A percentile compares a stretch with the other conserved stretches of the same genome.
These are phyloP conservation scores for Yamadazyma tumulicola DNA, from an alignment of 805 yeast genomes.

Conservation along the genomic window DNA sequence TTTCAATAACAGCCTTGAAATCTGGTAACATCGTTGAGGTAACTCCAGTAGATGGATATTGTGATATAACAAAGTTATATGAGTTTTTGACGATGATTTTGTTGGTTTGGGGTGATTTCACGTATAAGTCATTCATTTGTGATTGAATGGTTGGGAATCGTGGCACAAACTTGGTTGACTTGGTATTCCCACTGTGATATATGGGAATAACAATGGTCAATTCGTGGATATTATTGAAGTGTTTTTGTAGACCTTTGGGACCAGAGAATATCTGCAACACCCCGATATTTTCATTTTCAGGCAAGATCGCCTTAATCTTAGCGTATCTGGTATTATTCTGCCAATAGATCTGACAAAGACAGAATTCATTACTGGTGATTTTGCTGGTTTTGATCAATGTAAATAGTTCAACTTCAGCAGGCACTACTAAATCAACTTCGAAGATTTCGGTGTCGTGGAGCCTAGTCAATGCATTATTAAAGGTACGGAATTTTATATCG, in stretches of 20 bases:
- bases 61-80: constrained; percentile 62
- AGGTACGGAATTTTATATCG: constrained; percentile 55
- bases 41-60: constrained; percentile 55
- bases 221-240: constrained; percentile 59
- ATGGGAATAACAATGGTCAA: constrained; percentile 72
- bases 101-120: constrained; percentile 79
- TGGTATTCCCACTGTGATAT: constrained; percentile 64
- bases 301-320: constrained; percentile 77
- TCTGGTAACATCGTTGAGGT: constrained; percentile 38
- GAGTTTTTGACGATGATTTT: constrained; percentile 53
- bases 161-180: constrained; percentile 64
- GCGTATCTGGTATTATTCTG: constrained; percentile 58
- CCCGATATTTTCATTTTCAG: constrained; percentile 66
- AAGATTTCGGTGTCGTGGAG: constrained; percentile 72
- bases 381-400: constrained; percentile 55
- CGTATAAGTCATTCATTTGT: constrained; percentile 70
- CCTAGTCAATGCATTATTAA: constrained; percentile 72
- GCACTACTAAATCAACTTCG: constrained; percentile 74
- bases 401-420: constrained; percentile 64
- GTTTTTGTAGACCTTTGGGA: constrained; percentile 53
- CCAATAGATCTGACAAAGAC: constrained; percentile 81
- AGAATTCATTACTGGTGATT: constrained; percentile 45
- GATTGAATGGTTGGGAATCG: constrained; percentile 70
- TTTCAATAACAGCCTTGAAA: constrained; percentile 64
- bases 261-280: constrained; percentile 75